These are phyloP conservation scores for Fomitopsis pulvina DNA, from an alignment of 768 basidiomycete species.

Conservation along the genomic window DNA sequence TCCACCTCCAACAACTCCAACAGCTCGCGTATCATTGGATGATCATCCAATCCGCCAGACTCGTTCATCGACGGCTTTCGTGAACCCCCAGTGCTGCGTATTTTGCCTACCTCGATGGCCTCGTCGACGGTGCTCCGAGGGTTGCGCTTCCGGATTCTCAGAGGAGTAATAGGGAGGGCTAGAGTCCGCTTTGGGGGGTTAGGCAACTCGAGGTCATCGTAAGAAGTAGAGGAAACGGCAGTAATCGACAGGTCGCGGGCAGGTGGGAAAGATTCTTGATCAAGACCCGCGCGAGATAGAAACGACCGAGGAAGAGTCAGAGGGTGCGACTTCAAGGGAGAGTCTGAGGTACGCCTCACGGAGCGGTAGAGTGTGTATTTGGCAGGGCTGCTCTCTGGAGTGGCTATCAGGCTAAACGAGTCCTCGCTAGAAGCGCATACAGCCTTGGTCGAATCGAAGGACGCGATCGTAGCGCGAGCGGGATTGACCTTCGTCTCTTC, in stretches of 20 bases:
- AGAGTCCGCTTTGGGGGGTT: background rate
- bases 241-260: background rate
- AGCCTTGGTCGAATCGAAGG: background rate
- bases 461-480: background rate
- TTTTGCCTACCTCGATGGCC: background rate
- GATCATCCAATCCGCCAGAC: background rate
- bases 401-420: background rate
- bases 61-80: background rate
- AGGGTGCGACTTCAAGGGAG: background rate
- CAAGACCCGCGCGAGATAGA: background rate
- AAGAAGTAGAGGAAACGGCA: background rate
- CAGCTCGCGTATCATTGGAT: constrained; percentile 2
- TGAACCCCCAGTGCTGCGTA: background rate
- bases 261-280: background rate
- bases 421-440: background rate
- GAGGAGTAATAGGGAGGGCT: background rate
- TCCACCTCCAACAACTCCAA: background rate
- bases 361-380: background rate
- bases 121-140: background rate
- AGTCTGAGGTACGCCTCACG: background rate
- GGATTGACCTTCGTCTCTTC: background rate
- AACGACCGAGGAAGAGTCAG: background rate
- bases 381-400: background rate
- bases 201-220: background rate
- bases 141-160: background rate